Conservation (phyloP, 2,329 filamentous ascomycete species). For the Exophiala oligosperma region DNA sequence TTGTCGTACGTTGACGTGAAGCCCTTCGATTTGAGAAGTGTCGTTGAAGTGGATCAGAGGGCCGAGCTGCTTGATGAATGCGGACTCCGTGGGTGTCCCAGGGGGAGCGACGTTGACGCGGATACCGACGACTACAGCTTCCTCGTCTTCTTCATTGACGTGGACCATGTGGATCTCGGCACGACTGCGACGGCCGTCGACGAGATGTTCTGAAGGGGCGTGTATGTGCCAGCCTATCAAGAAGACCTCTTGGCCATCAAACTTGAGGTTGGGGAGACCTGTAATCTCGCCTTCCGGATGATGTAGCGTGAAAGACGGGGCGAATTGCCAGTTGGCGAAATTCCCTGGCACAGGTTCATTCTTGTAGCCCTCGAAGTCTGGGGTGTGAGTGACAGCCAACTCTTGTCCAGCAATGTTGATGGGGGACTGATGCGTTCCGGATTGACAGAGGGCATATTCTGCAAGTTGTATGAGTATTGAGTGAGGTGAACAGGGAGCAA, state of each 20-base stretch:
- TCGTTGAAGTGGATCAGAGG: constrained; percentile 42
- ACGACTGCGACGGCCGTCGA: constrained; percentile 41
- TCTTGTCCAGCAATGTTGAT: constrained; percentile 47
- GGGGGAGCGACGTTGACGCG: constrained; percentile 38
- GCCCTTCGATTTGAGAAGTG: constrained; percentile 26
- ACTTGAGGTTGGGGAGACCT: constrained; percentile 43
- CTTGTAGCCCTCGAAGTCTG: constrained; percentile 44
- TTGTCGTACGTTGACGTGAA: constrained; percentile 18
- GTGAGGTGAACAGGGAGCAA: neutral
- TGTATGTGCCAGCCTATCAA: constrained; percentile 55
- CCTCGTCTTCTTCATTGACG: constrained; percentile 42
- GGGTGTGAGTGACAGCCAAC: constrained; percentile 41
- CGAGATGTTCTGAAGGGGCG: constrained; percentile 51
- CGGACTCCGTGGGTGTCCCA: constrained; percentile 5
- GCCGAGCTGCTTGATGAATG: constrained; percentile 42
- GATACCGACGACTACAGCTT: constrained; percentile 49
- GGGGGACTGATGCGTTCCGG: constrained; percentile 52
- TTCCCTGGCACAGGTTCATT: constrained; percentile 36
- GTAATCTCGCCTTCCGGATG: constrained; percentile 40
- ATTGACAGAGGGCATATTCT: constrained; percentile 49
- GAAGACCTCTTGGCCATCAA: constrained; percentile 50
- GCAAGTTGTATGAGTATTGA: constrained; percentile 1
- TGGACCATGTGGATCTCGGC: constrained; percentile 54
- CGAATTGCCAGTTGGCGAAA: constrained; percentile 53
- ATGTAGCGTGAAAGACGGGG: constrained; percentile 45